Evolutionary conservation across 1,139 yeast genomes (phyloP), one percentile per base, ranked within the genome.

Genomic region (Diutina neorugosa): DNA sequence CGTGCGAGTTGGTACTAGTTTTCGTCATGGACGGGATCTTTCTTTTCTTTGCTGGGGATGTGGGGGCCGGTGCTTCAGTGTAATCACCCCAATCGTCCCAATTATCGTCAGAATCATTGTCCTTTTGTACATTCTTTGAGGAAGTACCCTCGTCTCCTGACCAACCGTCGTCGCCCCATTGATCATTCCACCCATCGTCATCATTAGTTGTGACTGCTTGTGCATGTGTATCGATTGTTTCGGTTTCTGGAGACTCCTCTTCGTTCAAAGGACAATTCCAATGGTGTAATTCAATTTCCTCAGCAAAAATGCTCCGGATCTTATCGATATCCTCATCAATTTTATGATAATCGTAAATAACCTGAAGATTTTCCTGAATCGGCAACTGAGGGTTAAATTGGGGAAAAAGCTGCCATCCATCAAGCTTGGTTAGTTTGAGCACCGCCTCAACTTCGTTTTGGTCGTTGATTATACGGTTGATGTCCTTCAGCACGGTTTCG

Each of bases 101-200:
- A 16, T 25, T 19, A 18, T 46, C 50, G 16, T 46, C 40, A 27
- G 25, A 20, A 6, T 11, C 40, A 12, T 16, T 14, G 11, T n/a
- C n/a, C 40, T 12, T n/a, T 11, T 12, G 25, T 14, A 20, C n/a
- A 9, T 23, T 44, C 14, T 21, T 44, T 4, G 48, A n/a, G 3
- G 18, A 6, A 4, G 18, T 4, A 5, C 34, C 34, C 34, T 44
- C 48, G 37, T 44, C 48, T 3, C 14, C 48, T 19, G 34, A 23
- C 48, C 48, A 44, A n/a, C 14, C 40, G 18, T 46, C 50, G 25
- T 46, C 50, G 27, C 18, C 50, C 50, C 50, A 46, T 11, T 46
- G 18, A 23, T 44, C 50, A 27, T 18, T 37, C 50, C 50, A 46
- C 11, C 18, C 50, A 25, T 27, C 46, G 25, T 12, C 23, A 14